These are phyloP conservation scores for Suillus brevipes DNA, from an alignment of 768 basidiomycete genomes.

Conservation along the genomic window DNA sequence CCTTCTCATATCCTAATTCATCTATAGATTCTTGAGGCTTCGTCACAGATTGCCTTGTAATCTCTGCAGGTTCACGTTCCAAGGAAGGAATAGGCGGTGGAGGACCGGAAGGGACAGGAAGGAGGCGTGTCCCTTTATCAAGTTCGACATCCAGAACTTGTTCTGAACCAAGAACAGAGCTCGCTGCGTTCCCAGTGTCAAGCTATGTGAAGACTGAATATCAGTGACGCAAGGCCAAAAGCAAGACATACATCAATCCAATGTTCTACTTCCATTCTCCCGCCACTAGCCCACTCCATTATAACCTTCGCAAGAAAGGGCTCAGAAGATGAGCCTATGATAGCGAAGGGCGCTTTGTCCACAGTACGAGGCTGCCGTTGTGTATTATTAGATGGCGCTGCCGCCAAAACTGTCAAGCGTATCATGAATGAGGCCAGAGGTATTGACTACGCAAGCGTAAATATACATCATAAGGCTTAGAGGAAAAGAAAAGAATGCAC, in stretches of 20 bases:
- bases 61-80: constrained; percentile 21
- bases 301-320: constrained; percentile 46
- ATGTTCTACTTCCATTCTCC: constrained; percentile 49
- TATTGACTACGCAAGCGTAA: constrained; percentile 21
- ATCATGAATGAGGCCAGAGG: constrained; percentile 35
- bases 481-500: constrained; percentile 19
- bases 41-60: constrained; percentile 1
- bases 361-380: constrained; percentile 31
- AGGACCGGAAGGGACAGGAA: constrained; percentile 27
- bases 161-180: constrained; percentile 45
- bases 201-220: constrained; percentile 31
- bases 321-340: constrained; percentile 41
- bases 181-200: constrained; percentile 39
- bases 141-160: constrained; percentile 53
- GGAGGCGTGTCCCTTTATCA: constrained; percentile 41
- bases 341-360: constrained; percentile 40
- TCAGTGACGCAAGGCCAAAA: constrained; percentile 1
- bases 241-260: constrained; percentile 48
- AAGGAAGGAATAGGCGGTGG: constrained; percentile 28
- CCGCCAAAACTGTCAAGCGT: constrained; percentile 40
- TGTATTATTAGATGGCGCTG: constrained; percentile 19
- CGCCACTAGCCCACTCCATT: constrained; percentile 41
- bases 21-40: neutral
- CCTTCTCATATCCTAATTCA: constrained; percentile 29
- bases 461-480: neutral